phyloP scores from a whole-genome alignment of 148 eudicot species.

The Persicaria maculosa region DNA sequence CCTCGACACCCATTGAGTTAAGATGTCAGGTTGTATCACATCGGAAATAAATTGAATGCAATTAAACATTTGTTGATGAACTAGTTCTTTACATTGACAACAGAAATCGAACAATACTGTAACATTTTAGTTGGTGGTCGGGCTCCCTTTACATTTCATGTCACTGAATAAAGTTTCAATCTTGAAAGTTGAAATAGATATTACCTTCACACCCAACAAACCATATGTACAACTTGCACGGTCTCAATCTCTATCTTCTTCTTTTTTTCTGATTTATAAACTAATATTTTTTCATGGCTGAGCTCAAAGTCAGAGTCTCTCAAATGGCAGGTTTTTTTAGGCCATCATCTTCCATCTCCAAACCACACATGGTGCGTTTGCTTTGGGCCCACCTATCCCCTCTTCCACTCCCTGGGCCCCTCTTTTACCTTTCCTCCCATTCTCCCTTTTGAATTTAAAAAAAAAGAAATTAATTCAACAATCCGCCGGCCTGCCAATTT shows the following conservation, averaged over 20 bases:
- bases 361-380: conserved; percentile 7
- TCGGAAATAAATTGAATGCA: too few species aligned
- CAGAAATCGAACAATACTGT: too few species aligned
- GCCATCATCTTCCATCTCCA: conserved; percentile 1
- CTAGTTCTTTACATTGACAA: too few species aligned
- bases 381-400: conserved; percentile 4
- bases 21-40: too few species aligned
- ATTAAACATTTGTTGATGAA: too few species aligned
- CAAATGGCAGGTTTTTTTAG: not conserved
- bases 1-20: too few species aligned
- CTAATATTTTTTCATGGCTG: not conserved
- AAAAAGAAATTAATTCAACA: not conserved
- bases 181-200: not conserved
- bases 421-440: not conserved
- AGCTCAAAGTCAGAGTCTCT: not conserved
- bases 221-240: not conserved
- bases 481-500: conserved; percentile 3
- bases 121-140: too few species aligned
- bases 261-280: not conserved
- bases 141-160: not conserved
- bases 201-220: not conserved
- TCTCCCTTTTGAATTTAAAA: not conserved
- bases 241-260: not conserved
- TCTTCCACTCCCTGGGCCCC: not conserved
- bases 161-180: not conserved